Base-by-base conservation (phyloP, 2,329 filamentous ascomycete species). In the Monilinia fructicola region DNA sequence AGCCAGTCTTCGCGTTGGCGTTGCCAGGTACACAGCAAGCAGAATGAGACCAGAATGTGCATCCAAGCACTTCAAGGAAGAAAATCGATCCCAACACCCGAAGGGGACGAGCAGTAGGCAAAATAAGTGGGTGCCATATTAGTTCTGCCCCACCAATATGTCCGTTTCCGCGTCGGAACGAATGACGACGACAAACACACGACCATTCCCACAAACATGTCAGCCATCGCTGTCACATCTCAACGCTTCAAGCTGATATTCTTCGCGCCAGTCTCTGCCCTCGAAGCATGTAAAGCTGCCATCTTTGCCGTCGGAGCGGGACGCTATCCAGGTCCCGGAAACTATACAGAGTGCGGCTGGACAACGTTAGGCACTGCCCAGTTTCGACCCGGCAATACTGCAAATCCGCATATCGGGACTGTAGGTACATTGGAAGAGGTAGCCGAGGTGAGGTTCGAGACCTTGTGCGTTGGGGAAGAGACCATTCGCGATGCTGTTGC, bases 321-420 rank as follows among this genome's bases (percentile, higher is more conserved):
- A 35, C 77, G 79, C 5, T 84, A 83, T 46, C 69, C 68, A 3
- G 79, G 79, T 0, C 72, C 78, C 0, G 82, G 82, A 35, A 81
- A 80, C 69, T 87, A 87, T 72, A 84, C 81, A 28, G 83, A 87
- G 71, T 83, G 80, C 74, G 81, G 81, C 75, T 87, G 80, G 78
- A 77, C 78, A 2, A 76, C 78, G 0, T 69, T 76, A 3, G 89
- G 88, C 6, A 85, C 79, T 0, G 87, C 87, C 0, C 88, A 91
- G 73, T 92, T 91, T 75, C 83, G 85, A 0, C 88, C 88, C 0
- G 86, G 85, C 0, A 80, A 81, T 66, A 75, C 79, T 0, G 86
- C 89, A 0, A 87, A 87, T 59, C 88, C 89, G 4, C 78, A 85
- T 72, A 86, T 90, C 68, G 89, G 89, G 0, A 77, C 78, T 12